Evolutionary conservation across 108 stramenopile genomes (phyloP), one percentile per base, ranked within the genome.

Genomic region (Conticribra guillardii): DNA sequence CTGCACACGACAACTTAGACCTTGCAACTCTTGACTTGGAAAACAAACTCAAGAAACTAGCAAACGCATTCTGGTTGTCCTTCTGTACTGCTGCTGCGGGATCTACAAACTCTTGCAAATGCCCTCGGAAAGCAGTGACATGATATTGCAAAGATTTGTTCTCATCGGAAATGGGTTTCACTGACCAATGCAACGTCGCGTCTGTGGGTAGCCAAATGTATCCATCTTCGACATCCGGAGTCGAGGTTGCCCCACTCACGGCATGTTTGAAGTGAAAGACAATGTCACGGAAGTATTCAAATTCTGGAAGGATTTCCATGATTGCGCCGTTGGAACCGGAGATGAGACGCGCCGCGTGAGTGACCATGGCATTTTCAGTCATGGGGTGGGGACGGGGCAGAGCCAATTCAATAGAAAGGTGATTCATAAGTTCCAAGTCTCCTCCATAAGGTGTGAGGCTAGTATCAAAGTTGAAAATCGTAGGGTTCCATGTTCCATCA

Each of bases 271-370:
- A 97, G 60, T 97, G 91, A 64, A 97, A 99, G 16, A 98, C 95
- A 62, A 99, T 97, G 67, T 99, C 99, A 28, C 99, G 83, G 48
- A 99, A 98, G 72, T 95, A 96, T 50, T 92, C 99, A 51, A 99
- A 89, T 78, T 98, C 99, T 0, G 99, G 99, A 19, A 96, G 89
- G 48, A 97, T 93, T 60, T 98, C 98, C 67, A 98, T 82, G 15
- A 98, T 82, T 1, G 87, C 80, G 17, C 92, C 95, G 69, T 96
- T 93, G 19, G 62, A 57, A 29, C 92, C 95, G 7, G 87, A 79
- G 68, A 93, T 91, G 17, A 93, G 81, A 46, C 77, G 75, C 4
- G 95, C 85, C 0, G 89, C 87, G 53, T 91, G 86, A 29, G 89
- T 87, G 22, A 63, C 55, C 74, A 88, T 75, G 4, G 85, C 84